Base-by-base conservation (phyloP, 768 basidiomycete genomes). In the Fomitopsis pulvina region DNA sequence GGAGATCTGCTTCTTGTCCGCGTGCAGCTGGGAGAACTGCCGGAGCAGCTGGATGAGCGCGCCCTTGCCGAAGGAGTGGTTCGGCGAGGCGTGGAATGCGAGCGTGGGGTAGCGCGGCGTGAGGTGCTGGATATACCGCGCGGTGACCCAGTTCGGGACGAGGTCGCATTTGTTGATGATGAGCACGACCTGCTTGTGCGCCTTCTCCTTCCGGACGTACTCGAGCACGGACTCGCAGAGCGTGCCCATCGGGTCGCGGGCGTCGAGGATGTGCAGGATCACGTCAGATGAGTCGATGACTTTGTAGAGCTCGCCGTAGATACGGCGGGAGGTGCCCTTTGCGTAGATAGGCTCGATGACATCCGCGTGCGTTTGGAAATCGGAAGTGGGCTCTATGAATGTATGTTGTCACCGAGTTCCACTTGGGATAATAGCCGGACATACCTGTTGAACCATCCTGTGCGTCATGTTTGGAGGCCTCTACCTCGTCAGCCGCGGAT, bases 241-340 rank as follows among this genome's bases (percentile, higher is more conserved):
- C 25, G 96, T 98, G 3, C 96, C 96, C 43, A 96, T 65, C 1
- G 95, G 95, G 66, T 98, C 95, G 38, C 95, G 80, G 16, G 95
- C 94, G 67, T 99, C 95, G 53, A 99, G 73, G 45, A 99, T 80
- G 63, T 99, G 95, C 28, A 99, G 77, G 51, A 99, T 79, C 37
- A 98, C 92, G 63, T 99, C 95, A 6, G 92, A 95, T 2, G 95
- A 99, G 66, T 99, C 96, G 62, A 99, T 92, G 56, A 99, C 95
- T 68, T 99, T 99, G 78, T 99, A 98, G 6, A 98, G 73, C 66
- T 99, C 95, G 52, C 93, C 94, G 68, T 96, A 98, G 53, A 99
- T 99, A 20, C 95, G 84, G 29, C 87, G 77, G 10, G 92, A 95
- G 1, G 94, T 97, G 30, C 95, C 95, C 67, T 98, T 98, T 45